phyloP scores from a whole-genome alignment of 176 grass and related monocot species.

The Aegilops speltoides region DNA sequence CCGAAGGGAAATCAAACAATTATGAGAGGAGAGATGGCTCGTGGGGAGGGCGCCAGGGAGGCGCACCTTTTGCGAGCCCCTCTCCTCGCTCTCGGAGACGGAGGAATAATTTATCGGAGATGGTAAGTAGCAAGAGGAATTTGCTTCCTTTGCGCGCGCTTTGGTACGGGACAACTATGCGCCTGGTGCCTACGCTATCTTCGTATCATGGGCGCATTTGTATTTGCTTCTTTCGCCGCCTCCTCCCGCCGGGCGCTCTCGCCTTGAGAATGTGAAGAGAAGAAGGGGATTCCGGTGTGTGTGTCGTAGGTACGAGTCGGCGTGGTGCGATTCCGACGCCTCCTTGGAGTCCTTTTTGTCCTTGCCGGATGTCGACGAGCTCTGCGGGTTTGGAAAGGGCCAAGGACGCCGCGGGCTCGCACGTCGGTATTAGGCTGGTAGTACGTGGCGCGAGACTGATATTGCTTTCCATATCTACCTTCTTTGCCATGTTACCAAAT shows the following conservation, averaged over 20 bases:
- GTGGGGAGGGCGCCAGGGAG: not conserved
- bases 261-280: not conserved
- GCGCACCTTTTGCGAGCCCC: constrained; percentile 5
- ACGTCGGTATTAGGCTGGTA: not conserved
- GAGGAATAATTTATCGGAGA: constrained; percentile 10
- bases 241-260: not conserved
- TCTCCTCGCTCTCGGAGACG: constrained; percentile 1
- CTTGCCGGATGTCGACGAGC: not conserved
- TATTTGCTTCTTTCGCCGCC: not conserved
- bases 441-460: not conserved
- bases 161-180: not conserved
- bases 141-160: not conserved
- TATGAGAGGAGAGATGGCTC: not conserved
- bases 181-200: no score
- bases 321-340: not conserved
- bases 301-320: not conserved
- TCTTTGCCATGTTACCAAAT: not conserved
- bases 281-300: not conserved
- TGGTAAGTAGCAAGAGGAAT: not conserved
- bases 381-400: not conserved
- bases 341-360: not conserved
- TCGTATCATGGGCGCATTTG: not conserved
- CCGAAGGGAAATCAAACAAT: not conserved
- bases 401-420: not conserved
- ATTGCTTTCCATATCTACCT: not conserved